Percentiles rank a stretch among this genome's conserved stretches.
Evolutionary conservation across 441 rosid genomes (phyloP).

Genomic region (Arabidopsis lyrata): DNA sequence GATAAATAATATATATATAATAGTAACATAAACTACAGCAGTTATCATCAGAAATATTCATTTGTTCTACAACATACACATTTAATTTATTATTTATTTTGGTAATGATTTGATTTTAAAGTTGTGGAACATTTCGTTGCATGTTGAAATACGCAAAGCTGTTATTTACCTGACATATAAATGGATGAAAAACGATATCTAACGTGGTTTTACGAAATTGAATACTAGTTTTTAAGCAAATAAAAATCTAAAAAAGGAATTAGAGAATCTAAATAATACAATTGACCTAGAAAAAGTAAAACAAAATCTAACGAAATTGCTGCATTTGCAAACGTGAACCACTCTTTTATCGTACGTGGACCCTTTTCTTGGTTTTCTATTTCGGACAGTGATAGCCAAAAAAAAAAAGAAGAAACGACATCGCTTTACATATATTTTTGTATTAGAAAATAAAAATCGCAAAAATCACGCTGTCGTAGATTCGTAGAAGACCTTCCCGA

Average conservation of each 20-base stretch:
- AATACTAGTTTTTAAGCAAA: background rate
- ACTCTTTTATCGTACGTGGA: conserved; percentile 43
- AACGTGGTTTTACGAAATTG: background rate
- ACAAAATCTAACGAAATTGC: conserved; percentile 20
- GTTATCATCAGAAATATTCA: background rate
- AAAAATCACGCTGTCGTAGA: too few species aligned
- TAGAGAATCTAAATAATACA: conserved; percentile 18
- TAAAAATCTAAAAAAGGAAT: background rate
- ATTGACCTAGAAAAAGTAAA: conserved; percentile 35
- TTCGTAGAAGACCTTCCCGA: conserved; percentile 21
- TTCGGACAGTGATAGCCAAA: conserved; percentile 28
- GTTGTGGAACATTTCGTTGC: background rate
- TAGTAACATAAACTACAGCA: background rate
- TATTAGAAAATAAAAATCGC: too few species aligned
- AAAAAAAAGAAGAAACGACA: conserved; percentile 19
- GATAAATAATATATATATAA: background rate
- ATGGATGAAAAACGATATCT: too few species aligned
- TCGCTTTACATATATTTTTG: conserved; percentile 5
- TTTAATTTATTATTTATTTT: background rate
- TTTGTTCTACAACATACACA: background rate
- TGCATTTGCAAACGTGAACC: conserved; percentile 41
- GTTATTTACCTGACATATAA: background rate
- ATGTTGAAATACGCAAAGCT: conserved; percentile 4
- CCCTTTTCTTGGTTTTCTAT: conserved; percentile 16
- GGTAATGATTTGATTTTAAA: background rate